Conservation (phyloP, 306 rosid species). For the Prunus mira region DNA sequence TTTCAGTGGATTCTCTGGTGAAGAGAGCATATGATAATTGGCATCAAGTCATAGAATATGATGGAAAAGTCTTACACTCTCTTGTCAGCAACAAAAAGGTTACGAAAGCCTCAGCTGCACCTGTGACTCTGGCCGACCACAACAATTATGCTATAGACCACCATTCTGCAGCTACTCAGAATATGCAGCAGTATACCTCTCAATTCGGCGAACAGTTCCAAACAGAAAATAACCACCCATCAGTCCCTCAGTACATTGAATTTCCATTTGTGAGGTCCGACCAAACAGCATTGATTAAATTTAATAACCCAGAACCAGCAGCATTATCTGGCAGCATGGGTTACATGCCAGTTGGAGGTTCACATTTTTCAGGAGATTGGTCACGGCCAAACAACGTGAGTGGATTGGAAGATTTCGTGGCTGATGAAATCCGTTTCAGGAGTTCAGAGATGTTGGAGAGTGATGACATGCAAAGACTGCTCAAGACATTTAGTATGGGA, state of each 20-base stretch:
- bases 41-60: slow-evolving; percentile 77
- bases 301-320: slow-evolving; percentile 36
- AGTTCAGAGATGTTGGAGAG: slow-evolving; percentile 80
- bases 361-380: slow-evolving; percentile 59
- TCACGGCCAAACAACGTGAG: slow-evolving; percentile 47
- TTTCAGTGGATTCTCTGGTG: slow-evolving; percentile 73
- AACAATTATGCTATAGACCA: slow-evolving; percentile 29
- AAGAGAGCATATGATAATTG: slow-evolving; percentile 84
- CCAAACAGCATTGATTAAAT: slow-evolving; percentile 35
- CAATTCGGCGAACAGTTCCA: slow-evolving; percentile 38
- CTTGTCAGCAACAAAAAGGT: slow-evolving; percentile 31
- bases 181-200: slow-evolving; percentile 39
- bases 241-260: slow-evolving; percentile 36
- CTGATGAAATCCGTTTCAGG: slow-evolving; percentile 73
- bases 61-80: slow-evolving; percentile 56
- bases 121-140: slow-evolving; percentile 28
- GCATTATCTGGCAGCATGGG: slow-evolving; percentile 36
- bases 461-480: slow-evolving; percentile 81
- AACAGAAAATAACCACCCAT: slow-evolving; percentile 29
- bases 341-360: slow-evolving; percentile 41
- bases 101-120: slow-evolving; percentile 28
- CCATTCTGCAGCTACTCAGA: slow-evolving; percentile 36
- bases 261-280: slow-evolving; percentile 45
- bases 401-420: slow-evolving; percentile 67
- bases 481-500: slow-evolving; percentile 54